These are phyloP conservation scores for Exsudoporus frostii DNA, from an alignment of 768 basidiomycete genomes.

Conservation along the genomic window DNA sequence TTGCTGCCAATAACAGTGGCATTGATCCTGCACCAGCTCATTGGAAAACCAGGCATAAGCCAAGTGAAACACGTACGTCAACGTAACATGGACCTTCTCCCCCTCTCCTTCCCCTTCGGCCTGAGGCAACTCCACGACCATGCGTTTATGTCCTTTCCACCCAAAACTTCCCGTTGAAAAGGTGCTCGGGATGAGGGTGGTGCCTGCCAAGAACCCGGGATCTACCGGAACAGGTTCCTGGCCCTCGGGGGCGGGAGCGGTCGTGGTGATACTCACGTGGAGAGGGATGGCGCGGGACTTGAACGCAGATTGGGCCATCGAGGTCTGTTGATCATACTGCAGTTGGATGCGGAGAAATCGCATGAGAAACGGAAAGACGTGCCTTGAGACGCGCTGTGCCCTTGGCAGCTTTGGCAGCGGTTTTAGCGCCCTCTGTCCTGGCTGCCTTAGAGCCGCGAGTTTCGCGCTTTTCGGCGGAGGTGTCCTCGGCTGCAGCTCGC, in stretches of 20 bases:
- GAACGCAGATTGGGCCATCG: conserved; percentile 50
- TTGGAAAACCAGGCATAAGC: not conserved
- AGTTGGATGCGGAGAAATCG: not conserved
- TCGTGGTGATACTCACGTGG: conserved; percentile 65
- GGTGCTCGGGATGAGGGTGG: conserved; percentile 53
- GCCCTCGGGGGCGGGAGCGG: conserved; percentile 44
- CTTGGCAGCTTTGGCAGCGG: conserved; percentile 34
- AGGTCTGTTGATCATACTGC: conserved; percentile 32
- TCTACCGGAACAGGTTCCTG: conserved; percentile 40
- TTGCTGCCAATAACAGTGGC: conserved; percentile 75
- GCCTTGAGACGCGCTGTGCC: conserved; percentile 49
- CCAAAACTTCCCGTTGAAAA: conserved; percentile 80
- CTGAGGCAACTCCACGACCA: conserved; percentile 61
- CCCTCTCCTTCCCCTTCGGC: conserved; percentile 44
- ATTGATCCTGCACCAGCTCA: conserved; percentile 53
- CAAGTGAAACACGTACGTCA: conserved; percentile 53
- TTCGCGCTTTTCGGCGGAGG: conserved; percentile 28
- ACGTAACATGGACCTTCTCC: conserved; percentile 69
- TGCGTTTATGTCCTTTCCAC: conserved; percentile 75
- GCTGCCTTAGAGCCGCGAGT: conserved; percentile 50
- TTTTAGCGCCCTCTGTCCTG: conserved; percentile 39
- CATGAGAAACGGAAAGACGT: conserved; percentile 7
- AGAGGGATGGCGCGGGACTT: conserved; percentile 66
- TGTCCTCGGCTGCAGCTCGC: conserved; percentile 40
- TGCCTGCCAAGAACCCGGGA: conserved; percentile 56